Conservation (phyloP, 1,139 yeast genomes). For the Candida frijolesensis region DNA sequence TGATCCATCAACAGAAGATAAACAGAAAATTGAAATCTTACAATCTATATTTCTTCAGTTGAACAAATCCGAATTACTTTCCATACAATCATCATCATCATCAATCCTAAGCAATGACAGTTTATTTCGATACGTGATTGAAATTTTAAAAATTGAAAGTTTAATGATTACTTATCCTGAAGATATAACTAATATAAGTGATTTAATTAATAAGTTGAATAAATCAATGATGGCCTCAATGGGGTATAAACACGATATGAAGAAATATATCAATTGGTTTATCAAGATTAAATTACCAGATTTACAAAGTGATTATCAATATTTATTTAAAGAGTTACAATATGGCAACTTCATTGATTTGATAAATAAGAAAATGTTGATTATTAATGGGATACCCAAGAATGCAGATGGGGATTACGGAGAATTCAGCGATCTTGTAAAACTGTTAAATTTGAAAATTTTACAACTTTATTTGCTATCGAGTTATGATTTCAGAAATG, state of each 20-base stretch:
- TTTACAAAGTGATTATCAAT: constrained; percentile 34
- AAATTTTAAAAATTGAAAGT: constrained; percentile 8
- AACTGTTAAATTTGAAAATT: constrained; percentile 25
- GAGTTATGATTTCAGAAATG: constrained; percentile 37
- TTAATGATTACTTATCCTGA: constrained; percentile 8
- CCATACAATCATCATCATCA: background rate
- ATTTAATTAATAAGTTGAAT: background rate
- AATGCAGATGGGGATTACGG: background rate
- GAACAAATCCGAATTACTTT: constrained; percentile 2
- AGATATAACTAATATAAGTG: background rate
- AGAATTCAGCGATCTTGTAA: constrained; percentile 8
- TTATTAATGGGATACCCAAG: constrained; percentile 22
- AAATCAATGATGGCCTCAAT: background rate
- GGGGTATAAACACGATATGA: background rate
- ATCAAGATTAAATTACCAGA: constrained; percentile 20
- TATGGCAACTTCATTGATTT: constrained; percentile 32
- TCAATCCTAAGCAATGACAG: background rate
- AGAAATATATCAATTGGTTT: constrained; percentile 6
- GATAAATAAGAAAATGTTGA: constrained; percentile 39
- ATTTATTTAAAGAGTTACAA: constrained; percentile 24
- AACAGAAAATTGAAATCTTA: constrained; percentile 1
- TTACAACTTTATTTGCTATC: constrained; percentile 33
- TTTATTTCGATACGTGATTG: background rate
- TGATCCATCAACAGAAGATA: background rate
- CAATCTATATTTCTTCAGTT: background rate